Evolutionary conservation across 352 stramenopile genomes (phyloP), one percentile per base, ranked within the genome.

Genomic region (Phytophthora meadii): DNA sequence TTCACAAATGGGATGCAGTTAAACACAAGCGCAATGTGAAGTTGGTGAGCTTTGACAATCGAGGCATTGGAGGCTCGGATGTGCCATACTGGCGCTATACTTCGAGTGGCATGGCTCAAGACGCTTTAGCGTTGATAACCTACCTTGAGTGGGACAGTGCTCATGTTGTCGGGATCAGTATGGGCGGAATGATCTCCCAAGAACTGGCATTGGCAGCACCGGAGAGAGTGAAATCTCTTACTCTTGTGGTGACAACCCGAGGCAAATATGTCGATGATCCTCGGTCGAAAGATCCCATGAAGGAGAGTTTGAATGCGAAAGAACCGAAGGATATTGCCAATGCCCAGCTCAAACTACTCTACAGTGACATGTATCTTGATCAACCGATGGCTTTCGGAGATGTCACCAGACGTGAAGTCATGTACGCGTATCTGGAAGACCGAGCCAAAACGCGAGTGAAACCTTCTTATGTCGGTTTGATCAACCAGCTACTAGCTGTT

Each of bases 11-110:
- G 47, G 28, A 58, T 8, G 37, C 54, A 14, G 54, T 50, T 10
- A 52, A 71, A 1, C 51, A 50, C 40, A 63, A 61, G 14, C 69
- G 74, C 37, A 52, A 52, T 2, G 68, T 86, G 14, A 79, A 76
- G 24, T 65, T 88, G 30, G 49, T 82, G 12, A 84, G 68, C 8
- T 72, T 85, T n/a, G 81, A 90, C 62, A 90, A 90, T 49, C 79
- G 81, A 14, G 81, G 81, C 15, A 25, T 70, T 9, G 81, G 81
- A n/a, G 60, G 65, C 2, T 87, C 72, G 15, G 66, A 76, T 40
- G 62, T 66, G 28, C 57, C 62, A 8, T 84, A 56, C 57, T 74
- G 74, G 48, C 54, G 64, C 36, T 87, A 86, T 48, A 85, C 68
- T 40, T 87, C 77, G 3, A 80, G 65, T 15, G 54, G 70, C 12